Evolutionary conservation across 2,329 filamentous ascomycete species (phyloP).

Genomic region (Plectosphaerella plurivora): DNA sequence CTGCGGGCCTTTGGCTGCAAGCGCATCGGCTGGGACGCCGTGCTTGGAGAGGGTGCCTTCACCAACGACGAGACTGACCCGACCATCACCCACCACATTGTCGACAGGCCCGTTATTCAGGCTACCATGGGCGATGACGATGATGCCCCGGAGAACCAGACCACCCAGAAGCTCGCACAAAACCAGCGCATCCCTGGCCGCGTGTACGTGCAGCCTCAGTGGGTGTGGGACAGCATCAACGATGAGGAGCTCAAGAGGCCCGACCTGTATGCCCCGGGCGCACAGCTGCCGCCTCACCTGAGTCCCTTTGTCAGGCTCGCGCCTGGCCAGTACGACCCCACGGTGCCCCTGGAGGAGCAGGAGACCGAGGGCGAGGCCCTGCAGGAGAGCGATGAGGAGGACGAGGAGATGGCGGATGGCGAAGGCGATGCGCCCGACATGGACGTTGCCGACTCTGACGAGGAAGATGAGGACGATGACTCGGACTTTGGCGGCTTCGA

Average conservation of each 20-base stretch:
- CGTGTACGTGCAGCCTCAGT: conserved; percentile 93
- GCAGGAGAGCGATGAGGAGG: conserved; percentile 56
- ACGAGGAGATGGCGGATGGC: conserved; percentile 39
- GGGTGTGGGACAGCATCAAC: conserved; percentile 97
- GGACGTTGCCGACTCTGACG: conserved; percentile 45
- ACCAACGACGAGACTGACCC: conserved; percentile 85
- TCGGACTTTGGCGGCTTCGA: conserved; percentile 37
- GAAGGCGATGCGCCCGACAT: conserved; percentile 42
- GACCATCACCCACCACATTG: conserved; percentile 91
- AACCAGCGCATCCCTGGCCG: conserved; percentile 83
- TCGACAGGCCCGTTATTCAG: conserved; percentile 79
- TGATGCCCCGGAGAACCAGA: conserved; percentile 55
- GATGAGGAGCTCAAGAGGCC: conserved; percentile 82
- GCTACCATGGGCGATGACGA: conserved; percentile 45
- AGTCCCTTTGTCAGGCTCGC: conserved; percentile 91
- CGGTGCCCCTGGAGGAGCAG: conserved; percentile 77
- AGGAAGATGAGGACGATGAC: conserved; percentile 42
- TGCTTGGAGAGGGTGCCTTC: conserved; percentile 87
- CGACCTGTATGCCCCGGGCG: conserved; percentile 85
- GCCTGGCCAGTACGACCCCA: conserved; percentile 88
- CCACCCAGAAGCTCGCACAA: conserved; percentile 48
- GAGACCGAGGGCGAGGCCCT: conserved; percentile 83
- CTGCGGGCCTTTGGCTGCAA: conserved; percentile 93
- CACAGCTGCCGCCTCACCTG: conserved; percentile 85
- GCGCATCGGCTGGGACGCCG: conserved; percentile 88